Evolutionary conservation across 2,329 filamentous ascomycete genomes (phyloP).

Genomic region (Pseudophaeomoniella oleicola): DNA sequence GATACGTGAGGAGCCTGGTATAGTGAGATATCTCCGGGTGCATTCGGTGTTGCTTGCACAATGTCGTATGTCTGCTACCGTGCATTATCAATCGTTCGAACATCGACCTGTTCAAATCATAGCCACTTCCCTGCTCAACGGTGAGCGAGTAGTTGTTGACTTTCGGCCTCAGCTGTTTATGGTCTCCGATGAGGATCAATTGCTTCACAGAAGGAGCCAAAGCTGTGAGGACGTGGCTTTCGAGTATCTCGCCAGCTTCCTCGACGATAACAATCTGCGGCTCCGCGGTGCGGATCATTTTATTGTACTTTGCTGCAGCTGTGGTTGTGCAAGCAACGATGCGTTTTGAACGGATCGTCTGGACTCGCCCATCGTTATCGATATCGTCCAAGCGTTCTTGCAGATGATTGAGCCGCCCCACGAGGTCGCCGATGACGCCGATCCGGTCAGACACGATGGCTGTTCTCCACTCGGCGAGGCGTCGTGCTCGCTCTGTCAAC

Average conservation of each 20-base stretch:
- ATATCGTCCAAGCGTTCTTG: constrained; percentile 29
- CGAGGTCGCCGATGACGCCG: constrained; percentile 22
- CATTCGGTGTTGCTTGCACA: constrained; percentile 54
- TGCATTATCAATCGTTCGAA: constrained; percentile 52
- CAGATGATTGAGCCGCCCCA: constrained; percentile 25
- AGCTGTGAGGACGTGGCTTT: constrained; percentile 51
- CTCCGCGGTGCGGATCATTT: constrained; percentile 36
- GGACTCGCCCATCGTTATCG: constrained; percentile 26
- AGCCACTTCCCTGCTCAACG: constrained; percentile 50
- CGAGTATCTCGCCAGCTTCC: constrained; percentile 60
- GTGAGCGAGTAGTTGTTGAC: constrained; percentile 45
- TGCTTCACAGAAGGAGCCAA: constrained; percentile 43
- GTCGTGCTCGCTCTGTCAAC: background rate
- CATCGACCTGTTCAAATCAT: constrained; percentile 51
- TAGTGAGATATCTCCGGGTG: constrained; percentile 50
- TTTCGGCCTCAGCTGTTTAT: constrained; percentile 58
- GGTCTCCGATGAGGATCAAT: constrained; percentile 57
- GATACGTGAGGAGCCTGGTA: constrained; percentile 46
- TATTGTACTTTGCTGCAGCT: constrained; percentile 47
- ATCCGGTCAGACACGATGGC: constrained; percentile 31
- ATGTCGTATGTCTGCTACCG: constrained; percentile 37
- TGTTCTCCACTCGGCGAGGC: constrained; percentile 13
- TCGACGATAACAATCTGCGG: constrained; percentile 53
- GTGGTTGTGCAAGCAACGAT: constrained; percentile 62
- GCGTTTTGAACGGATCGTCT: constrained; percentile 36